Conservation (phyloP, 2,329 filamentous ascomycete genomes). For the Pseudocercospora vitis region DNA sequence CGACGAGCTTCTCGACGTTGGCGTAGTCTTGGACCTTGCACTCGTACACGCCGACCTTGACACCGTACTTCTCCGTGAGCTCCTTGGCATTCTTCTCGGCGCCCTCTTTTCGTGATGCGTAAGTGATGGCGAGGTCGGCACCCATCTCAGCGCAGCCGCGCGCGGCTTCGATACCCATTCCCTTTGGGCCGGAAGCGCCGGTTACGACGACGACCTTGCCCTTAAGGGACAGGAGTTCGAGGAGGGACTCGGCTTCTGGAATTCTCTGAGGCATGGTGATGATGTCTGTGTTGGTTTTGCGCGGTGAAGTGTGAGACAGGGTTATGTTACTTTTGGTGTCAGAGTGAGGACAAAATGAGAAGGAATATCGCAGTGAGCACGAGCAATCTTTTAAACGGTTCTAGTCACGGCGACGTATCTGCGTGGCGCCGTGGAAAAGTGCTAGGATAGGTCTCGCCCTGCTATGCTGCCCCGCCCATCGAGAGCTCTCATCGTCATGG, state of each 20-base stretch:
- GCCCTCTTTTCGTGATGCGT: constrained; percentile 60
- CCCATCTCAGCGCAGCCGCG: constrained; percentile 65
- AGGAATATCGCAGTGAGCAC: constrained; percentile 7
- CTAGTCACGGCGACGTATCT: constrained; percentile 11
- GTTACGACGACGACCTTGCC: constrained; percentile 56
- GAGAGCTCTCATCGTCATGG: constrained; percentile 13
- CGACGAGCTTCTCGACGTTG: constrained; percentile 57
- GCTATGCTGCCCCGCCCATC: constrained; percentile 5
- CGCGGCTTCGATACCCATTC: constrained; percentile 67
- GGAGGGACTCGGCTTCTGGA: constrained; percentile 58
- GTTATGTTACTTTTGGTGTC: neutral
- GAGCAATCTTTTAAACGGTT: constrained; percentile 16
- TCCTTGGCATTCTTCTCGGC: constrained; percentile 67
- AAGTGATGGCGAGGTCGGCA: constrained; percentile 66
- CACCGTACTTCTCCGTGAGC: constrained; percentile 58
- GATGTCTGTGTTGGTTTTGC: neutral
- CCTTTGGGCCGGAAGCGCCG: constrained; percentile 60
- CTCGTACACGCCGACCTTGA: constrained; percentile 69
- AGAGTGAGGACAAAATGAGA: constrained; percentile 4
- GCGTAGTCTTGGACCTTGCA: constrained; percentile 60
- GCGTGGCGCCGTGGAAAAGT: constrained; percentile 15
- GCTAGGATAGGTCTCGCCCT: constrained; percentile 12
- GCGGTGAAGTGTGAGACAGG: neutral
- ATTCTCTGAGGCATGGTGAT: constrained; percentile 55
- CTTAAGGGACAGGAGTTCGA: constrained; percentile 57